Percentiles rank a stretch among this genome's conserved stretches.
phyloP scores from a whole-genome alignment of 257 asterid genomes.

The Solanum medicagineum region DNA sequence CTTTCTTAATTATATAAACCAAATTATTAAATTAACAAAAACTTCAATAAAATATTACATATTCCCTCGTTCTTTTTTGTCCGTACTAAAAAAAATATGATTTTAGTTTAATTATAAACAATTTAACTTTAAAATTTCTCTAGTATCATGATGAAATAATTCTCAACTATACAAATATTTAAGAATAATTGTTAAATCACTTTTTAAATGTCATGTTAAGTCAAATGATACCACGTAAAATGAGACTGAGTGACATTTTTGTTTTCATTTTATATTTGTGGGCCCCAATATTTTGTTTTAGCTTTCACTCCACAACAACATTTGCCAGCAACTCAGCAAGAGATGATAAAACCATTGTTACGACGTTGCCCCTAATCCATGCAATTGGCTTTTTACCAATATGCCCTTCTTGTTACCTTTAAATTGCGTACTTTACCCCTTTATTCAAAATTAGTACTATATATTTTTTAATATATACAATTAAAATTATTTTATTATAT shows the following conservation, averaged over 20 bases:
- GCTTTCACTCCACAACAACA: neutral
- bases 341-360: neutral
- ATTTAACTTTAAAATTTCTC: too few species aligned
- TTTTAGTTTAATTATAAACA: rapidly evolving
- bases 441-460: too few species aligned
- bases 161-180: too few species aligned
- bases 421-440: neutral
- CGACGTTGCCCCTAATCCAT: neutral
- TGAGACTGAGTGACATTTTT: neutral
- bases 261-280: neutral
- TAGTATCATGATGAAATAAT: too few species aligned
- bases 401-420: neutral
- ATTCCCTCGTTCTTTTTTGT: too few species aligned
- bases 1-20: neutral
- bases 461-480: neutral
- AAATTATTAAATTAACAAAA: neutral
- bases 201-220: too few species aligned
- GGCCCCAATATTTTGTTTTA: neutral
- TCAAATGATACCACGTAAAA: too few species aligned
- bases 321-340: neutral
- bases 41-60: neutral
- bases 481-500: neutral
- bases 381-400: neutral
- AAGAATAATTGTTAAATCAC: too few species aligned
- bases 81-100: too few species aligned